Conservation (phyloP, 1,284 basidiomycete genomes). For the Ustilago hordei region DNA sequence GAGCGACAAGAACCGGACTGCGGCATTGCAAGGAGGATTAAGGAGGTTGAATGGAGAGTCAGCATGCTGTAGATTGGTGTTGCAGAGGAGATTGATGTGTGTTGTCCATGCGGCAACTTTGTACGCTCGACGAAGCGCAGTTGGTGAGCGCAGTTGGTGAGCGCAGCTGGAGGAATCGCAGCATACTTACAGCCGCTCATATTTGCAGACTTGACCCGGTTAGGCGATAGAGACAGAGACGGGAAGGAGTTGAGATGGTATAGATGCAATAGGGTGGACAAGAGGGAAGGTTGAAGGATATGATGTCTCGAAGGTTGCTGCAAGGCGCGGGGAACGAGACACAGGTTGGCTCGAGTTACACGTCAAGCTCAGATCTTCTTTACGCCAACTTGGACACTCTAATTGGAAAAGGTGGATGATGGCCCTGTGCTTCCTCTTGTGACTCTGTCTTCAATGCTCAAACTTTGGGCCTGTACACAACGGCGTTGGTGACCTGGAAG, state of each 20-base stretch:
- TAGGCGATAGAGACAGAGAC: slow-evolving; percentile 13
- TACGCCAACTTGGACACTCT: slow-evolving; percentile 8
- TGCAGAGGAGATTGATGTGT: background rate
- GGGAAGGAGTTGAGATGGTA: slow-evolving; percentile 11
- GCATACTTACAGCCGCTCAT: slow-evolving; percentile 51
- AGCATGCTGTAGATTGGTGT: slow-evolving; percentile 12
- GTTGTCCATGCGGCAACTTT: background rate
- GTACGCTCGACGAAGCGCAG: background rate
- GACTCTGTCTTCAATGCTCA: background rate
- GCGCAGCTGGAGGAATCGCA: background rate
- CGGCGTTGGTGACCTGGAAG: slow-evolving; percentile 32
- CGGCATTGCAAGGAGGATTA: background rate
- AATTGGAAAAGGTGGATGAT: background rate
- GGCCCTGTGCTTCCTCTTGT: background rate
- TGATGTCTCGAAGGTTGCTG: slow-evolving; percentile 4
- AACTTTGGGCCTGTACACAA: background rate
- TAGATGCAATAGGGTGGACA: background rate
- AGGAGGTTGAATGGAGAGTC: background rate
- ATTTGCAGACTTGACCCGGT: slow-evolving; percentile 40
- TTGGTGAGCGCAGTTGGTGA: background rate
- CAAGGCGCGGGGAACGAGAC: slow-evolving; percentile 31
- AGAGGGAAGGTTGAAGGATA: background rate
- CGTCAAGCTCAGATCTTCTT: slow-evolving; percentile 14
- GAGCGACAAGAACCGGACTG: slow-evolving; percentile 69
- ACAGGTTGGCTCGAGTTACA: slow-evolving; percentile 2